These are phyloP conservation scores for Apiospora malaysiana DNA, from an alignment of 2,329 filamentous ascomycete species.

Conservation along the genomic window DNA sequence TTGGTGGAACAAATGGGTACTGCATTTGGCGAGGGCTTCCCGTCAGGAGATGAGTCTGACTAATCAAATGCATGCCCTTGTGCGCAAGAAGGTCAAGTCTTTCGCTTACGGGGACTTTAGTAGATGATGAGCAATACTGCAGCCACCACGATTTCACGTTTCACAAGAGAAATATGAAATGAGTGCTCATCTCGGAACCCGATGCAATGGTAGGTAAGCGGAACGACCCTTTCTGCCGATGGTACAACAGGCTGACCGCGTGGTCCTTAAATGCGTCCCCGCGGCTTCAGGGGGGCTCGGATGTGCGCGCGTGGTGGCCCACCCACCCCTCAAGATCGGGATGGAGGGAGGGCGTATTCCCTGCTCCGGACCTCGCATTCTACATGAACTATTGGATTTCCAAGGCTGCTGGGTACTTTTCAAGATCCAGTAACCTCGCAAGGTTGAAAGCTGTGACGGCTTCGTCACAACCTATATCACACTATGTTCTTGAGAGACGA, in stretches of 20 bases:
- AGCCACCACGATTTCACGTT: background rate
- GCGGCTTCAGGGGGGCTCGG: background rate
- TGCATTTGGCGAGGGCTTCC: background rate
- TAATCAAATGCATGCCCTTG: background rate
- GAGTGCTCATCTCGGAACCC: background rate
- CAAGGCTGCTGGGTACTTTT: background rate
- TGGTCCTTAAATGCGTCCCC: background rate
- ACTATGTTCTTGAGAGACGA: background rate
- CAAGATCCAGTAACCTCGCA: background rate
- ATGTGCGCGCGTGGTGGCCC: background rate
- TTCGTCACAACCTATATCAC: background rate
- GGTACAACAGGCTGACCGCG: background rate
- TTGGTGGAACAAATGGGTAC: background rate
- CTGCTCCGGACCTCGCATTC: background rate
- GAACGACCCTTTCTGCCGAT: slow-evolving; percentile 14
- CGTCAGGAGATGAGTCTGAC: no score
- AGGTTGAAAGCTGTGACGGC: background rate
- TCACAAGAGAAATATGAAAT: background rate
- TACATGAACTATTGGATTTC: slow-evolving; percentile 9
- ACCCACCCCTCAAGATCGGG: background rate
- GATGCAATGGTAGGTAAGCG: background rate
- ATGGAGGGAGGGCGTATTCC: background rate
- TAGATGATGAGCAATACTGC: slow-evolving; percentile 8
- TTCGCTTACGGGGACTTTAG: background rate
- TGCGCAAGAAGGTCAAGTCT: background rate